Evolutionary conservation across 1,284 basidiomycete species (phyloP), one percentile per base, ranked within the genome.

Genomic region (Thecaphora thlaspeos): DNA sequence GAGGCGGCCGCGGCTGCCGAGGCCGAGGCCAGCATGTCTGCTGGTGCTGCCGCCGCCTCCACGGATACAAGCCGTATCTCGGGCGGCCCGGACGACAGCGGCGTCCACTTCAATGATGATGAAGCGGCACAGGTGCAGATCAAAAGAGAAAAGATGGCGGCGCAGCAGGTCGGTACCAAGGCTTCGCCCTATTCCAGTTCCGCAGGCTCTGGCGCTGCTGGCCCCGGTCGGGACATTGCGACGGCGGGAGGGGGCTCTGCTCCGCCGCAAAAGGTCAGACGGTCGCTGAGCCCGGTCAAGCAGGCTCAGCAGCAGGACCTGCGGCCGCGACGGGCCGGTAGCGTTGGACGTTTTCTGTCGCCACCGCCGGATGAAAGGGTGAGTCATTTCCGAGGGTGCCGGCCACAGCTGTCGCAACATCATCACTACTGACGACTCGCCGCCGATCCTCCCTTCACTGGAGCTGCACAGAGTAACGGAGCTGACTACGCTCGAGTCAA

Each of bases 291-390:
- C 34, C 58, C 58, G 22, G 49, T 61, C 48, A 66, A 66, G 43
- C 58, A 61, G 23, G 58, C 61, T 42, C 55, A 57, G 41, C 41
- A 34, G 40, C 55, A 55, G 37, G 52, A 47, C 5, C 30, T 40
- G 2, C 39, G 26, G n/a, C 55, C 58, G 4, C 46, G 62, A 11
- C 43, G 62, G 17, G 57, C 62, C 7, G 58, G 62, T 4, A 66
- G 62, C 30, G 62, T 66, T 2, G 62, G 62, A 1, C 43, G 62
- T 3, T 66, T 66, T 43, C 38, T 66, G 18, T 61, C 58, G 18
- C 62, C 62, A 8, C 62, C 62, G 0, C 53, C 56, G 7, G 38
- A 40, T 11, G 21, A 34, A 34, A 15, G 10, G 17, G 32, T 34
- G 32, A 34, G 32, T 34, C 26, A 7, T 5, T 28, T 28, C 26